phyloP scores from a whole-genome alignment of 2,329 filamentous ascomycete genomes.

The Pseudopithomyces maydicus region DNA sequence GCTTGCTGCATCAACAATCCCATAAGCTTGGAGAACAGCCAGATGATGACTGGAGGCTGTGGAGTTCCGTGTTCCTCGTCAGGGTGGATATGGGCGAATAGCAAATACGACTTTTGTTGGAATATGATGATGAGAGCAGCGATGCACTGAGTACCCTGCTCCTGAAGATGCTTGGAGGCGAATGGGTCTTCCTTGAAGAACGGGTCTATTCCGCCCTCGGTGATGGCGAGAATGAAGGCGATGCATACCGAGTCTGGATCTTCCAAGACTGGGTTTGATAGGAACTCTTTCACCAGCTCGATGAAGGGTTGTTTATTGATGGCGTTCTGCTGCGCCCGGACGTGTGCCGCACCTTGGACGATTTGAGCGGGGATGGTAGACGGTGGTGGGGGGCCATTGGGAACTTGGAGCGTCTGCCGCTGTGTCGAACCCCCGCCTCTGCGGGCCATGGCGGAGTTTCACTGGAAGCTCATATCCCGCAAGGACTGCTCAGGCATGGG shows the following conservation, averaged over 20 bases:
- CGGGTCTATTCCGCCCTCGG: constrained; percentile 76
- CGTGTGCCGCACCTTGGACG: constrained; percentile 76
- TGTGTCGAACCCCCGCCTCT: constrained; percentile 43
- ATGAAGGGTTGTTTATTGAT: constrained; percentile 76
- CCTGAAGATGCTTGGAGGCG: constrained; percentile 60
- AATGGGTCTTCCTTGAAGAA: constrained; percentile 73
- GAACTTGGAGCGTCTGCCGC: constrained; percentile 27
- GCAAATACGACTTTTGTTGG: constrained; percentile 73
- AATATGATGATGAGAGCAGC: constrained; percentile 78
- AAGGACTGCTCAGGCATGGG: neutral
- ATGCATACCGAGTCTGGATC: constrained; percentile 77
- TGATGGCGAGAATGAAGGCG: constrained; percentile 82
- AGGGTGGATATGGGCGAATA: constrained; percentile 49
- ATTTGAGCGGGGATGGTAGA: constrained; percentile 89
- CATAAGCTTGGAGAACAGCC: constrained; percentile 60
- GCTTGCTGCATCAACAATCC: constrained; percentile 51
- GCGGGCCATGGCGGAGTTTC: constrained; percentile 46
- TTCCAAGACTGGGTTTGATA: constrained; percentile 54
- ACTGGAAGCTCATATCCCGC: constrained; percentile 31
- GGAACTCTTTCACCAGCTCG: constrained; percentile 70
- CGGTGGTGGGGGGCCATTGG: constrained; percentile 52
- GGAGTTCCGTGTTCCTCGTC: constrained; percentile 35
- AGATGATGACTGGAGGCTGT: constrained; percentile 56
- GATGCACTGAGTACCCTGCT: constrained; percentile 73
- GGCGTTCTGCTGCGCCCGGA: constrained; percentile 64